Conservation (phyloP, 2,329 filamentous ascomycete genomes). For the Neonectria magnoliae region DNA sequence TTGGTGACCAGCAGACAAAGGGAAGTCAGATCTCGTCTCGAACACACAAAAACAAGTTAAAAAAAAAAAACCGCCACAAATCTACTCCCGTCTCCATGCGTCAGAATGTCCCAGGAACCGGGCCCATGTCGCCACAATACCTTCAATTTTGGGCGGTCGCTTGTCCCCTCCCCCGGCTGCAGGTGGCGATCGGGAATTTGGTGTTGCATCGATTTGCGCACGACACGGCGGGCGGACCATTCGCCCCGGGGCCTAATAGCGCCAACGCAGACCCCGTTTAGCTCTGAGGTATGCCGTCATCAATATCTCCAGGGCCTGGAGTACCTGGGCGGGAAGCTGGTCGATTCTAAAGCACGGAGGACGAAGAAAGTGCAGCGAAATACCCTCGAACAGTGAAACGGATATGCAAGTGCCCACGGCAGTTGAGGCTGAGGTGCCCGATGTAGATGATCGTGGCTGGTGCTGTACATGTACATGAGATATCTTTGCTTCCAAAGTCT, state of each 20-base stretch:
- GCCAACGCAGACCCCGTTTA: neutral
- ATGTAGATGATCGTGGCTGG: neutral
- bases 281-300: neutral
- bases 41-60: neutral
- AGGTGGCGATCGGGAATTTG: constrained; percentile 1
- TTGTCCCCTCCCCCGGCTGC: neutral
- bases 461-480: neutral
- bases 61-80: neutral
- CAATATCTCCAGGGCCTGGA: neutral
- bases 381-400: too few species aligned
- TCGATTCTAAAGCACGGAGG: neutral
- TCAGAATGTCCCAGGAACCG: neutral
- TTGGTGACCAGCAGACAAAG: neutral
- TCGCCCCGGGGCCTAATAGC: neutral
- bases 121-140: neutral
- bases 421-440: neutral
- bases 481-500: neutral
- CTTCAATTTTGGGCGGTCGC: neutral
- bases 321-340: neutral
- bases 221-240: neutral
- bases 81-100: neutral
- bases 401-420: too few species aligned
- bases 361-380: neutral
- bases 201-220: neutral
- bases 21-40: neutral